A percentile compares a stretch with the other conserved stretches of the same genome.
Conservation (phyloP, 2,329 filamentous ascomycete genomes). For the Chaetomium globosum region DNA sequence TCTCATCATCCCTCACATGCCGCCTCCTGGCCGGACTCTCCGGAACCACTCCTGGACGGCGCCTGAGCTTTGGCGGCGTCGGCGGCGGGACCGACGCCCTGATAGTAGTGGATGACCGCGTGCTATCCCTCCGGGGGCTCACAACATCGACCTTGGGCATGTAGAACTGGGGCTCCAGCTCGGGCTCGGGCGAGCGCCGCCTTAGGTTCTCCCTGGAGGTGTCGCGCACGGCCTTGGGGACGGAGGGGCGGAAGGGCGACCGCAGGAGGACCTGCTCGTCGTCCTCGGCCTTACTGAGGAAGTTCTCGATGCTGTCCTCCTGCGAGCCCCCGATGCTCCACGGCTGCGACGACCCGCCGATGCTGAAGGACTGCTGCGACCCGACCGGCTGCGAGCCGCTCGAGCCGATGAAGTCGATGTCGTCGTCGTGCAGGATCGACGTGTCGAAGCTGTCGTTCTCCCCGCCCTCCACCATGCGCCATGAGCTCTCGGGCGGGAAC, state of each 20-base stretch:
- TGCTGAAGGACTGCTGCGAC: slow-evolving; percentile 39
- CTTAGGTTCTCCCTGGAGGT: slow-evolving; percentile 37
- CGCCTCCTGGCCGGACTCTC: slow-evolving; percentile 32
- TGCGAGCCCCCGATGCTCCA: slow-evolving; percentile 53
- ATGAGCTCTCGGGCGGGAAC: slow-evolving; percentile 57
- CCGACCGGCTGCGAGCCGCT: slow-evolving; percentile 52
- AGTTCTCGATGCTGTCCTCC: slow-evolving; percentile 58
- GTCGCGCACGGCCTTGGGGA: slow-evolving; percentile 46
- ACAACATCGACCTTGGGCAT: slow-evolving; percentile 55
- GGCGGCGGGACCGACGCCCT: slow-evolving; percentile 22
- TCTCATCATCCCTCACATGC: slow-evolving; percentile 17
- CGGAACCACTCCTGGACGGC: slow-evolving; percentile 21
- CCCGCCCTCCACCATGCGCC: slow-evolving; percentile 62
- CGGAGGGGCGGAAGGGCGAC: slow-evolving; percentile 58
- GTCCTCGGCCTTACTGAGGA: slow-evolving; percentile 53
- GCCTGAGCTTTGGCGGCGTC: slow-evolving; percentile 28
- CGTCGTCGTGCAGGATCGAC: slow-evolving; percentile 53
- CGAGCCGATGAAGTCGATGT: slow-evolving; percentile 44
- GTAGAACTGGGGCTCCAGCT: slow-evolving; percentile 55
- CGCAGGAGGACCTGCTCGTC: slow-evolving; percentile 59
- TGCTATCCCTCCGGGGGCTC: slow-evolving; percentile 36
- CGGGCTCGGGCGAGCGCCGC: slow-evolving; percentile 51
- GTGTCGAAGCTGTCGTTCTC: slow-evolving; percentile 65
- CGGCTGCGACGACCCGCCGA: slow-evolving; percentile 43
- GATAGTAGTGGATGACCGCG: slow-evolving; percentile 25